phyloP scores from a whole-genome alignment of 2,329 filamentous ascomycete genomes.

The Ophiostoma sp. region DNA sequence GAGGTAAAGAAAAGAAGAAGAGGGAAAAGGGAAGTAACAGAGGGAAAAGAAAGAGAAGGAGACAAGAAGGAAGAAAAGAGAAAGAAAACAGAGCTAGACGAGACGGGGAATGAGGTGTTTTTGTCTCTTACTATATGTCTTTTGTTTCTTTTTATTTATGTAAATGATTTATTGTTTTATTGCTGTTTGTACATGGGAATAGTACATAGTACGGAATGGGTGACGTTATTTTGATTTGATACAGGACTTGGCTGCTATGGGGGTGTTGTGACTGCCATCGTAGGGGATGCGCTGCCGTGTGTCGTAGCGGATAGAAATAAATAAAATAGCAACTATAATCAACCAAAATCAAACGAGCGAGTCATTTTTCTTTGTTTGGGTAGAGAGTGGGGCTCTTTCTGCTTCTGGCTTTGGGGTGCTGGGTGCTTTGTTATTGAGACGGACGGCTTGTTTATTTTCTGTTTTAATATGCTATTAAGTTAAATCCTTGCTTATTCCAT shows the following conservation, averaged over 20 bases:
- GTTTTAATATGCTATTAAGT: background rate
- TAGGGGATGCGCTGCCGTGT: background rate
- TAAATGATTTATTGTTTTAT: background rate
- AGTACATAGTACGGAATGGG: background rate
- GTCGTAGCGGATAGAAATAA: background rate
- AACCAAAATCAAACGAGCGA: conserved; percentile 16
- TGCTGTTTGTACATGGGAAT: background rate
- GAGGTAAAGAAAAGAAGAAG: background rate
- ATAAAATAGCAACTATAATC: conserved; percentile 8
- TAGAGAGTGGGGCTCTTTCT: background rate
- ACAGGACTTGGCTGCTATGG: background rate
- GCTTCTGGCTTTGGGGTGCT: background rate
- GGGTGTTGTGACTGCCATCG: background rate
- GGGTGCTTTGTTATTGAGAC: conserved; percentile 16
- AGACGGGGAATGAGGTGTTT: conserved; percentile 14
- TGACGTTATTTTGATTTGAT: background rate
- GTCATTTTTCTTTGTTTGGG: conserved; percentile 25
- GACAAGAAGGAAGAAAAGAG: background rate
- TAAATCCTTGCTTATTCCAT: background rate
- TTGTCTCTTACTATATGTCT: background rate
- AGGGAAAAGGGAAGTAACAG: background rate
- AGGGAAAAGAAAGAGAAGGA: conserved; percentile 9
- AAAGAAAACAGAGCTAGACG: conserved; percentile 17
- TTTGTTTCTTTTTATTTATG: conserved; percentile 16
- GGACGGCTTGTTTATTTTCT: background rate